Conservation (phyloP, 139 green algal species). For the Chloropicon primus region DNA sequence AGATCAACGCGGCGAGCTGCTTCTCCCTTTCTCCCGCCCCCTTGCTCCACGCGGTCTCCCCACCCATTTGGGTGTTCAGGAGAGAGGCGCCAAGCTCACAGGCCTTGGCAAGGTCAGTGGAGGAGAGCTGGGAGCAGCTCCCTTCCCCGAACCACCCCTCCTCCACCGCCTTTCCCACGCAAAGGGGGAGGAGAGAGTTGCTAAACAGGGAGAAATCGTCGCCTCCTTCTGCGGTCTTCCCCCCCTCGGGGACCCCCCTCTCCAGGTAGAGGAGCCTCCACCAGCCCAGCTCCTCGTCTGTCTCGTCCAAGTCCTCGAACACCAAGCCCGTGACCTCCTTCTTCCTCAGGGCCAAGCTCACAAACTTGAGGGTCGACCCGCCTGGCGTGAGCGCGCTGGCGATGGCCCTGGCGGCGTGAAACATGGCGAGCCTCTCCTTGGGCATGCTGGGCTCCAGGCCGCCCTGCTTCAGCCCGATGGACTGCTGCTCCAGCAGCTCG, state of each 20-base stretch:
- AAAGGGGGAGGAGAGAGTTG: not conserved
- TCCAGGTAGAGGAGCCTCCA: not conserved
- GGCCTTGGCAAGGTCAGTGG: not conserved
- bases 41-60: no score
- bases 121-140: not conserved
- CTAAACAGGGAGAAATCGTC: not conserved
- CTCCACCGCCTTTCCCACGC: not conserved
- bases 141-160: not conserved
- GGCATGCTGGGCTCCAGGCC: not conserved
- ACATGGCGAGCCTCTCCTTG: not conserved
- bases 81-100: not conserved
- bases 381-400: conserved; percentile 34
- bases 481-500: not conserved
- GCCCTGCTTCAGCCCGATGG: not conserved
- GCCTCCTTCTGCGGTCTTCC: no score
- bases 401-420: conserved; percentile 35
- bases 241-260: not conserved
- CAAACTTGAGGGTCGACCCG: conserved; percentile 31
- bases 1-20: not conserved
- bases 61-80: no score
- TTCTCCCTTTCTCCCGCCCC: not conserved
- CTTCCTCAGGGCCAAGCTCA: conserved; percentile 21
- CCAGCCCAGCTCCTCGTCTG: not conserved
- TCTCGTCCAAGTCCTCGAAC: not conserved
- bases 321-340: not conserved